These are phyloP conservation scores for Diatrype stigma DNA, from an alignment of 2,329 filamentous ascomycete genomes.

Conservation along the genomic window DNA sequence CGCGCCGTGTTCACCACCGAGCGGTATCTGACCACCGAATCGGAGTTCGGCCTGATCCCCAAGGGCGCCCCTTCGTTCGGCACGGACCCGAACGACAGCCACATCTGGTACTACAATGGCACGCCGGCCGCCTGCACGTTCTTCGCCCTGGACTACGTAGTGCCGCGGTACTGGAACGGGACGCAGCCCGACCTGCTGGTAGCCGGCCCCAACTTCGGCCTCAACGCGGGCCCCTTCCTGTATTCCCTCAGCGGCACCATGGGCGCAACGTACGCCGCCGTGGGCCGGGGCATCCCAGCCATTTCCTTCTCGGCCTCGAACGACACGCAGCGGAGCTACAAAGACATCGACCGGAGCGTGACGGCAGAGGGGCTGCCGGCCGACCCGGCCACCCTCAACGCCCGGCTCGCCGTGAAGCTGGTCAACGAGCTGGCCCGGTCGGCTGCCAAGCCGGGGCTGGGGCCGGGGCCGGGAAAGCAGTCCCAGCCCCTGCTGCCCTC, in stretches of 20 bases:
- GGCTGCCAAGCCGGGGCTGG: slow-evolving; percentile 10
- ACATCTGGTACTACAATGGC: slow-evolving; percentile 60
- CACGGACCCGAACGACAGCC: slow-evolving; percentile 44
- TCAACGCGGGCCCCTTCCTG: slow-evolving; percentile 50
- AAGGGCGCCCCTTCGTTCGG: slow-evolving; percentile 45
- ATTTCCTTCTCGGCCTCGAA: slow-evolving; percentile 45
- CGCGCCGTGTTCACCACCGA: slow-evolving; percentile 38
- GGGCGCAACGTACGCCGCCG: slow-evolving; percentile 46
- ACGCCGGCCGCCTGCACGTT: slow-evolving; percentile 53
- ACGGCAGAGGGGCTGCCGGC: slow-evolving; percentile 32
- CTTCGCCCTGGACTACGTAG: slow-evolving; percentile 52
- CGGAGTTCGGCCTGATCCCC: slow-evolving; percentile 42
- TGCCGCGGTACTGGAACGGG: slow-evolving; percentile 45
- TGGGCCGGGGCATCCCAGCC: slow-evolving; percentile 44
- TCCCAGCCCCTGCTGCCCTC: slow-evolving; percentile 38
- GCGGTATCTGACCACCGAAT: slow-evolving; percentile 35
- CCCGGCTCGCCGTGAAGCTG: slow-evolving; percentile 38
- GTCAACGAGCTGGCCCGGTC: slow-evolving; percentile 38
- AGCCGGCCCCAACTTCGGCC: slow-evolving; percentile 52
- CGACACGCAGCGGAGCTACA: slow-evolving; percentile 17
- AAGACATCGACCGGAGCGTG: slow-evolving; percentile 36
- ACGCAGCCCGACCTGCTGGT: slow-evolving; percentile 50
- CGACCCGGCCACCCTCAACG: slow-evolving; percentile 33
- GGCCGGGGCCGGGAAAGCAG: too few relatives aligned
- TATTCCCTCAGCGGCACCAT: slow-evolving; percentile 48